Percentiles rank a stretch among this genome's conserved stretches.
Conservation (phyloP, 441 rosid species). For the Hura crepitans region DNA sequence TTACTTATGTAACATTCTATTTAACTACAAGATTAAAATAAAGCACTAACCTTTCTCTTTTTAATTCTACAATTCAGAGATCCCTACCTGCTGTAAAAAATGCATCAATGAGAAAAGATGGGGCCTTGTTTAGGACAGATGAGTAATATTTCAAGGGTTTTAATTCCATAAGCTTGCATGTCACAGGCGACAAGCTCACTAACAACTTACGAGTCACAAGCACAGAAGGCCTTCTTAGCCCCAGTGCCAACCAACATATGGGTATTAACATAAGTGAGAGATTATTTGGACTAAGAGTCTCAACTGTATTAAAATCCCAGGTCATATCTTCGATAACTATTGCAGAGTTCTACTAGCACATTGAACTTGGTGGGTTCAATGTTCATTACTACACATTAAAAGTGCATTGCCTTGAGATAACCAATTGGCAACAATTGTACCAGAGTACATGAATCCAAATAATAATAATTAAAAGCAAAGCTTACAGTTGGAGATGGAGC, state of each 20-base stretch:
- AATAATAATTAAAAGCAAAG: neutral
- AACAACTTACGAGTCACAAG: too few relatives aligned
- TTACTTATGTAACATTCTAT: too few relatives aligned
- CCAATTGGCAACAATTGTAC: neutral
- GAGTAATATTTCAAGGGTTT: too few relatives aligned
- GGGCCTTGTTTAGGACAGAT: too few relatives aligned
- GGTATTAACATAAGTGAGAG: neutral
- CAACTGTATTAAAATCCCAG: neutral
- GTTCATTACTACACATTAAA: neutral
- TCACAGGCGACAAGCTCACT: neutral
- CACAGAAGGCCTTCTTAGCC: neutral
- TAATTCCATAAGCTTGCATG: neutral
- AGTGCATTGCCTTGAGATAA: neutral
- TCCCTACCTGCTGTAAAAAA: too few relatives aligned
- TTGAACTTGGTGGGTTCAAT: neutral
- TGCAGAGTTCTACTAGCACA: neutral
- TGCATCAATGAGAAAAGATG: too few relatives aligned
- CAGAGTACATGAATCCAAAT: neutral
- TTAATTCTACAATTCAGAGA: too few relatives aligned
- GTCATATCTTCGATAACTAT: slow-evolving; percentile 1
- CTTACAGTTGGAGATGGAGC: slow-evolving; percentile 90
- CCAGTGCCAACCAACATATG: neutral
- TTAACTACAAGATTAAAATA: too few relatives aligned
- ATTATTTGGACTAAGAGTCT: neutral
- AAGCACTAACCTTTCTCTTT: too few relatives aligned